Evolutionary conservation across 345 rosid genomes (phyloP).

Genomic region (Cochlearia excelsa): DNA sequence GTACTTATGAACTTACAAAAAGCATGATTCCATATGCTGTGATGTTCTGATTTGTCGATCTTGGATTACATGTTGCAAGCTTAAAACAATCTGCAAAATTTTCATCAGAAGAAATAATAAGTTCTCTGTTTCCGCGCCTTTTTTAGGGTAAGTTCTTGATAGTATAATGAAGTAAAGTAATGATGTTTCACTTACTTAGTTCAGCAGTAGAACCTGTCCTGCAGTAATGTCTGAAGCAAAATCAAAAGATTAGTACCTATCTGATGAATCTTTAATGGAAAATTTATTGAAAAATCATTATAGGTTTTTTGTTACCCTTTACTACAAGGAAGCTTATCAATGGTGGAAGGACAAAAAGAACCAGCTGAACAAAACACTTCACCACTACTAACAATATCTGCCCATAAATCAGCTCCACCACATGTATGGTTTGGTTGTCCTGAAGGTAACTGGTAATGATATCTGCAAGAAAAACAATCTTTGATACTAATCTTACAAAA

Average conservation of each 20-base stretch:
- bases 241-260: slow-evolving; percentile 28
- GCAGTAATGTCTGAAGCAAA: slow-evolving; percentile 72
- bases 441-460: slow-evolving; percentile 79
- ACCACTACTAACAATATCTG: slow-evolving; percentile 67
- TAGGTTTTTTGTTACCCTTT: slow-evolving; percentile 59
- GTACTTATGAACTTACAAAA: slow-evolving; percentile 60
- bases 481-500: slow-evolving; percentile 49
- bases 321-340: slow-evolving; percentile 72
- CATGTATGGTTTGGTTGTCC: slow-evolving; percentile 75
- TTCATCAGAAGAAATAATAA: slow-evolving; percentile 13
- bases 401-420: slow-evolving; percentile 96
- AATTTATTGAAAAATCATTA: slow-evolving; percentile 23
- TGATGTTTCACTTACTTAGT: slow-evolving; percentile 42
- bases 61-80: slow-evolving; percentile 70
- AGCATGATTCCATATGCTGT: slow-evolving; percentile 83
- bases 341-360: slow-evolving; percentile 80
- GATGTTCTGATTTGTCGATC: slow-evolving; percentile 84
- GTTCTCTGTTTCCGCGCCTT: background rate
- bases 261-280: background rate
- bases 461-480: slow-evolving; percentile 56
- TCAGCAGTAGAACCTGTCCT: slow-evolving; percentile 80
- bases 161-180: background rate
- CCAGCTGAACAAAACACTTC: slow-evolving; percentile 93
- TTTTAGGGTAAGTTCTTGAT: background rate
- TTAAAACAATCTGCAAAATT: slow-evolving; percentile 67